Base-by-base conservation (phyloP, 768 basidiomycete genomes). In the Kwoniella sp. region DNA sequence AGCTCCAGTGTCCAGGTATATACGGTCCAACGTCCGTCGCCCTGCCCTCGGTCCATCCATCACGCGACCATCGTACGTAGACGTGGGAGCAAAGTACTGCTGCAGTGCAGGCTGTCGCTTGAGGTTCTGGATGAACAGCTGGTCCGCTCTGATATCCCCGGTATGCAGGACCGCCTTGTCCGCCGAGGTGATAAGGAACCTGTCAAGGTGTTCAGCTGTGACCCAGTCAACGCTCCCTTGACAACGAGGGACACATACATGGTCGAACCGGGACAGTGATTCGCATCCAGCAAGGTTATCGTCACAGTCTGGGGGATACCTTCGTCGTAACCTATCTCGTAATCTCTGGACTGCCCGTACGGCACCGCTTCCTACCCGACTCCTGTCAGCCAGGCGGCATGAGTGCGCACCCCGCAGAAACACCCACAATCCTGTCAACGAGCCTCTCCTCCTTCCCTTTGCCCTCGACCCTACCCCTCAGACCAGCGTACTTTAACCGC, bases 191-290 rank as follows among this genome's bases (percentile, higher is more conserved):
- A 93, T 81, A 15, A 91, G 79, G 65, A 87, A 93, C 86, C 90
- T 93, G 56, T 45, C 3, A 11, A 33, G 9, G 26, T n/a, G 6
- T 9, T 34, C 20, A 49, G 12, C 22, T n/a, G 27, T 12, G 23
- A 20, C 3, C 32, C 44, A 51, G 27, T 57, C 20, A 44, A 22
- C 15, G 25, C 19, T 34, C 28, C 11, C 28, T 29, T 7, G 12
- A 46, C 6, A 19, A 36, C 22, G 25, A n/a, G 25, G 37, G 14
- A 34, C 8, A 75, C 83, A 23, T 64, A 90, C 91, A 96, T 93
- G 34, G 89, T 85, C 0, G 90, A 85, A 0, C 92, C 92, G 10
- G 89, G 92, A 69, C 91, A 95, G 70, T 96, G 92, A 65, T 95
- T 95, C 0, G 92, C 92, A 64, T 92, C 88, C 7, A 95, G 73